These are phyloP conservation scores for Salix udensis DNA, from an alignment of 345 rosid genomes.

Conservation along the genomic window DNA sequence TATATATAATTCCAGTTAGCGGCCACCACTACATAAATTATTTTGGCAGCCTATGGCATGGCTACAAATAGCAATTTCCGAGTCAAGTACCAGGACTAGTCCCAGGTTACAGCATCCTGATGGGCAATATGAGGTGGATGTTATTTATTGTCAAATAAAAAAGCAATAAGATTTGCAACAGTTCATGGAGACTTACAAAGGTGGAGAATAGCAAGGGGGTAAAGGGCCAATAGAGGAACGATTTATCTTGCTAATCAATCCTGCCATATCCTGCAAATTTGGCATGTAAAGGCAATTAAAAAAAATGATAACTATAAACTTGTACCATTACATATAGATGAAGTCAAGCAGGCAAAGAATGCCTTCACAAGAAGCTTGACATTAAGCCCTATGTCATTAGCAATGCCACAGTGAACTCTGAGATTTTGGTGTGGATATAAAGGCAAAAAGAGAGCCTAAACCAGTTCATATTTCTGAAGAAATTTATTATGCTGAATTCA, in stretches of 20 bases:
- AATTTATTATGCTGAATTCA: not conserved
- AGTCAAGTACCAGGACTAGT: constrained; percentile 1
- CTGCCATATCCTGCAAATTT: constrained; percentile 90
- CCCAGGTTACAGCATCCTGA: not conserved
- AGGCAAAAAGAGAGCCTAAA: not conserved
- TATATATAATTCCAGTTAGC: not conserved
- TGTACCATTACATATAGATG: not conserved
- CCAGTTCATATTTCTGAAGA: not conserved
- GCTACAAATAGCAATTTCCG: not conserved
- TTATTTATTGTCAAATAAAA: not conserved
- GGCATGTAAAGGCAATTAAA: constrained; percentile 20
- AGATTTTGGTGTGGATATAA: not conserved
- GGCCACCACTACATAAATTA: not conserved
- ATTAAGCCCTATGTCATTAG: not conserved
- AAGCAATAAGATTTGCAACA: constrained; percentile 5
- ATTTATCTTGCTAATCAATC: constrained; percentile 95
- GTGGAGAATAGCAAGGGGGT: constrained; percentile 90
- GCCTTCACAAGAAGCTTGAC: not conserved
- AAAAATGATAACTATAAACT: not conserved
- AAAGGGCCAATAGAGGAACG: constrained; percentile 94
- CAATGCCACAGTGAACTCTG: constrained; percentile 1
- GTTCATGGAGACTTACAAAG: constrained; percentile 57
- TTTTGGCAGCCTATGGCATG: not conserved
- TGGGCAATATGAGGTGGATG: not conserved
- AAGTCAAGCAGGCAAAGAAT: constrained; percentile 2